These are phyloP conservation scores for Cryptococcus sp. DNA, from an alignment of 1,284 basidiomycete species.

Conservation along the genomic window DNA sequence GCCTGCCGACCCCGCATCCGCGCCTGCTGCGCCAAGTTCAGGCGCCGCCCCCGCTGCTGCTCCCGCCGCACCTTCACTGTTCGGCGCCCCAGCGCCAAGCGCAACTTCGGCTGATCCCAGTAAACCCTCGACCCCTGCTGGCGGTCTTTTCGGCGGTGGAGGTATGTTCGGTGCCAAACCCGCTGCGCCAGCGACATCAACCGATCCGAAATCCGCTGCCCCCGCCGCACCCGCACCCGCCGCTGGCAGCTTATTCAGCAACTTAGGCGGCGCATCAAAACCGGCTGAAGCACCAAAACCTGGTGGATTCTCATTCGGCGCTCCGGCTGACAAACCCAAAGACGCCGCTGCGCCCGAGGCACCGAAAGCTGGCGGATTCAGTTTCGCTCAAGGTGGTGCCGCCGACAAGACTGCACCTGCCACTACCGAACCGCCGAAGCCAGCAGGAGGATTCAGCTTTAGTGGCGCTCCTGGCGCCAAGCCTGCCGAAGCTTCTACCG, in stretches of 20 bases:
- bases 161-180: constrained; percentile 39
- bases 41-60: constrained; percentile 19
- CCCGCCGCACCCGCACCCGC: constrained; percentile 16
- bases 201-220: constrained; percentile 11
- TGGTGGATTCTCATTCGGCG: constrained; percentile 31
- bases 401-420: constrained; percentile 2
- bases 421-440: constrained; percentile 27
- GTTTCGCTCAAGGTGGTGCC: constrained; percentile 20
- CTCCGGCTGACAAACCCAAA: constrained; percentile 12
- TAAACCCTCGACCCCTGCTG: constrained; percentile 23
- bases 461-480: constrained; percentile 28
- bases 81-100: constrained; percentile 24
- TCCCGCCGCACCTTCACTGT: constrained; percentile 20
- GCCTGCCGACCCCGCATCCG: constrained; percentile 18
- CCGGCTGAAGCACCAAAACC: constrained; percentile 20
- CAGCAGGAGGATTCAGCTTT: constrained; percentile 34
- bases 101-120: constrained; percentile 17
- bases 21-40: constrained; percentile 16
- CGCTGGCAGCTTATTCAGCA: constrained; percentile 39
- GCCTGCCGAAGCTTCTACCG: constrained; percentile 22
- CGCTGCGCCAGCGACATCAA: constrained; percentile 22
- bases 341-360: constrained; percentile 9
- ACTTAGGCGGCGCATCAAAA: constrained; percentile 27
- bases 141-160: constrained; percentile 15
- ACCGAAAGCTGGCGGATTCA: constrained; percentile 25